Conservation (phyloP, 164 flowering plant genomes). For the Taxillus chinensis region DNA sequence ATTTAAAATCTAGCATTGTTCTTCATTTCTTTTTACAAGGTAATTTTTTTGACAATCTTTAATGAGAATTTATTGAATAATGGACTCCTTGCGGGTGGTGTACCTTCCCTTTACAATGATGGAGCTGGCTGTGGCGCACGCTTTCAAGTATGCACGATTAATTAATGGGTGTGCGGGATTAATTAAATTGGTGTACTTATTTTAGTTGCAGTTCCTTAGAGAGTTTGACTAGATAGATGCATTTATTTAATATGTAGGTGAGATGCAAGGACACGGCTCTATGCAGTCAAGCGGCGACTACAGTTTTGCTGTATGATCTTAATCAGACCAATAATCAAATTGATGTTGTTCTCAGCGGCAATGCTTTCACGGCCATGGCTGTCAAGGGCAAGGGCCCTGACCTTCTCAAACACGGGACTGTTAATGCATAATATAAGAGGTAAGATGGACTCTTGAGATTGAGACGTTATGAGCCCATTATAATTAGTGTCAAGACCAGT, state of each 20-base stretch:
- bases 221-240: no score
- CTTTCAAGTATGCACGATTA: conserved; percentile 71
- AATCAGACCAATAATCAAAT: no score
- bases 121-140: conserved; percentile 95
- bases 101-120: conserved; percentile 47
- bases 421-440: background rate
- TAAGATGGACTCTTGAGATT: no score
- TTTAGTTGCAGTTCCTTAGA: no score
- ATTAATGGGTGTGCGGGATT: no score
- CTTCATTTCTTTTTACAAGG: conserved; percentile 94
- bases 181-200: no score
- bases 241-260: background rate
- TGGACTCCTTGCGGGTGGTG: conserved; percentile 60
- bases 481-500: no score
- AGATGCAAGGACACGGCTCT: background rate
- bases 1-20: conserved; percentile 82
- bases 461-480: no score
- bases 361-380: background rate
- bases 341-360: background rate
- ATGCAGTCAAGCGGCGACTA: background rate
- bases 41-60: no score
- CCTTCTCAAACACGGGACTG: background rate
- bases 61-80: no score
- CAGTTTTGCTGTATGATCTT: background rate
- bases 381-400: background rate